Base-by-base conservation (phyloP, 371 early-diverging fungal species). In the Rhizopus sp. region DNA sequence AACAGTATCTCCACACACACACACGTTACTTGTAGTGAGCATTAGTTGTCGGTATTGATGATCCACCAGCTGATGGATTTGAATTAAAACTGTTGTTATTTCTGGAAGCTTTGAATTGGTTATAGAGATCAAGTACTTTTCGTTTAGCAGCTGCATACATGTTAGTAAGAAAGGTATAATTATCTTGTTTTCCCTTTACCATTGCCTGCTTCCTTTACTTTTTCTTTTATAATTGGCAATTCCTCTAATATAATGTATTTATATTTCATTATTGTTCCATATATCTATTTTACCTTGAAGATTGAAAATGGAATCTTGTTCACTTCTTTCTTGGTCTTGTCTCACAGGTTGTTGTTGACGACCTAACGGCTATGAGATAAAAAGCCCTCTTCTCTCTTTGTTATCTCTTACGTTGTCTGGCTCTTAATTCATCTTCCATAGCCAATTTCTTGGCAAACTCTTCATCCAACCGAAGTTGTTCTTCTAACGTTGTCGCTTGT, bases 391-490 rank as follows among this genome's bases (percentile, higher is more conserved):
- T 7, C 12, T 30, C 9, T n/a, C 3, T 31, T 53, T 12, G 23
- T 23, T 23, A 23, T 23, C 23, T 23, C 63, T 54, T 57, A 56
- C 75, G 57, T 44, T 31, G 53, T 39, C 48, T 34, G 23, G 51
- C 41, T 46, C 46, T 53, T 34, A 60, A 58, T 54, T 74, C 71
- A 35, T 76, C 77, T 48, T 79, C 71, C 56, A 76, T 41, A 13
- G 72, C 69, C 29, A 79, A 39, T 40, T 74, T 68, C 23, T 66
- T 62, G 6, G 80, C 80, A 54, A 64, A 69, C 7, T 73, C 77
- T 50, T 79, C 80, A 53, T 79, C 80, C 63, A 69, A 61, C 16
- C 75, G 70, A 51, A 79, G 52, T 37, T 79, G 80, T 30, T 79
- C 79, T 30, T 79, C 80, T 23, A 64, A 61, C 29, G 67, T 44